Evolutionary conservation across 2,329 filamentous ascomycete genomes (phyloP).

Genomic region (Sarocladium brachiariae): DNA sequence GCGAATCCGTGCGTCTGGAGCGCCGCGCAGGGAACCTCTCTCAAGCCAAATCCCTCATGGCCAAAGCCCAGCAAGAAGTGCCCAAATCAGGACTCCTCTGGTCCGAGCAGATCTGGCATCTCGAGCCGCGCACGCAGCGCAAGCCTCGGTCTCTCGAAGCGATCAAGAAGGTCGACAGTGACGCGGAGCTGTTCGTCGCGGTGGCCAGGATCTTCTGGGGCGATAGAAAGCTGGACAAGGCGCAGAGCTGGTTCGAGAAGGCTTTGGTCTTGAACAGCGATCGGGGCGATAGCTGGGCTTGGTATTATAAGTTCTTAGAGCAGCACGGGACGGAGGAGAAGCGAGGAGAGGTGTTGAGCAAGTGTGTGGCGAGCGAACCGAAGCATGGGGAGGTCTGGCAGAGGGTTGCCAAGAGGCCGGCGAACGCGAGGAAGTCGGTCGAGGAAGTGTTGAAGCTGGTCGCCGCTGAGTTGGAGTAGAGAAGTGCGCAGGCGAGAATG

Average conservation of each 20-base stretch:
- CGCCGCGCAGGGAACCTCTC: constrained; percentile 74
- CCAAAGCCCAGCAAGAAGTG: constrained; percentile 84
- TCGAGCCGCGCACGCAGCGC: constrained; percentile 85
- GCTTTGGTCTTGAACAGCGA: constrained; percentile 83
- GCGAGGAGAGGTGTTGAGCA: constrained; percentile 72
- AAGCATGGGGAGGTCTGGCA: constrained; percentile 93
- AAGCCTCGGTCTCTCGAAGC: constrained; percentile 88
- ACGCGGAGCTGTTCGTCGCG: constrained; percentile 80
- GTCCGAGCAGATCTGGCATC: constrained; percentile 91
- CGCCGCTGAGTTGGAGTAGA: constrained; percentile 38
- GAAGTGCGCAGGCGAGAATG: constrained; percentile 14
- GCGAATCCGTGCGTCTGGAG: constrained; percentile 89
- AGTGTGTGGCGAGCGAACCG: constrained; percentile 78
- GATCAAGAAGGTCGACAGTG: constrained; percentile 94
- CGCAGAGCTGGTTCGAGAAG: constrained; percentile 95
- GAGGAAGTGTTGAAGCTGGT: constrained; percentile 83
- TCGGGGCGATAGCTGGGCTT: constrained; percentile 89
- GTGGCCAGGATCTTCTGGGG: constrained; percentile 95
- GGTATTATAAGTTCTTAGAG: constrained; percentile 90
- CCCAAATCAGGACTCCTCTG: constrained; percentile 83
- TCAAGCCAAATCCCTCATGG: constrained; percentile 90
- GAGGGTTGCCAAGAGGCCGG: constrained; percentile 74
- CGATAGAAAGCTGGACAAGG: constrained; percentile 86
- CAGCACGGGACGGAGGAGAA: constrained; percentile 96
- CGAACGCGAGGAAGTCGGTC: constrained; percentile 64